Base-by-base conservation (phyloP, 2,329 filamentous ascomycete species). In the Stylonectria norvegica region DNA sequence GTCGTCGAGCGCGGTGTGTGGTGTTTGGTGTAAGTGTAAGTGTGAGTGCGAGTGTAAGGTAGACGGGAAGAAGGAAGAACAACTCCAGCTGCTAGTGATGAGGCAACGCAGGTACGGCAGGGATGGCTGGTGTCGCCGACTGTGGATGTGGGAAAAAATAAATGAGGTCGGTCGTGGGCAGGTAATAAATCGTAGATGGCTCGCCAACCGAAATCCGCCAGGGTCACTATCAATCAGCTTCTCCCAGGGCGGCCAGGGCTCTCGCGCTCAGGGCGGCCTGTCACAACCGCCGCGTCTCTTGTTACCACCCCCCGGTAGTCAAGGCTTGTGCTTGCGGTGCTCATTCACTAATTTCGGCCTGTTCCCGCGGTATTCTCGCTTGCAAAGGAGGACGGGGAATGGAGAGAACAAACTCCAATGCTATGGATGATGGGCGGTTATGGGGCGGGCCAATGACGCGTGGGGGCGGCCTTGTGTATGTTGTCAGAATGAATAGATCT, bases 361-460 rank as follows among this genome's bases (percentile, higher is more conserved):
- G n/a, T n/a, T n/a, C n/a, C n/a, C n/a, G n/a, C n/a, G n/a, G n/a
- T n/a, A n/a, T n/a, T n/a, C n/a, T n/a, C n/a, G n/a, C n/a, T n/a
- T n/a, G 10, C 5, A 19, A 34, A 27, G 27, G 11, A 45, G 22
- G 37, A 17, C 25, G 4, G 38, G 35, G 29, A 37, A 30, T 30
- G 29, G 33, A 23, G 29, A 23, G 29, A 30, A 30, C 22, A 42
- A 37, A 34, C 20, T 15, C 18, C 31, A 31, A 23, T 28, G 31
- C 20, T 28, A 38, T 48, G 51, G 47, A 49, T 45, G 43, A 40
- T 45, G 40, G 43, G 44, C 45, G 49, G 48, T 48, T 38, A 38
- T 45, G 46, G 49, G 35, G 42, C 42, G 45, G 40, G 48, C 53
- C 53, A n/a, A n/a, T n/a, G n/a, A n/a, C n/a, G n/a, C n/a, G n/a